Conservation (phyloP, 2,329 filamentous ascomycete species). For the Cladosporium halotolerans region DNA sequence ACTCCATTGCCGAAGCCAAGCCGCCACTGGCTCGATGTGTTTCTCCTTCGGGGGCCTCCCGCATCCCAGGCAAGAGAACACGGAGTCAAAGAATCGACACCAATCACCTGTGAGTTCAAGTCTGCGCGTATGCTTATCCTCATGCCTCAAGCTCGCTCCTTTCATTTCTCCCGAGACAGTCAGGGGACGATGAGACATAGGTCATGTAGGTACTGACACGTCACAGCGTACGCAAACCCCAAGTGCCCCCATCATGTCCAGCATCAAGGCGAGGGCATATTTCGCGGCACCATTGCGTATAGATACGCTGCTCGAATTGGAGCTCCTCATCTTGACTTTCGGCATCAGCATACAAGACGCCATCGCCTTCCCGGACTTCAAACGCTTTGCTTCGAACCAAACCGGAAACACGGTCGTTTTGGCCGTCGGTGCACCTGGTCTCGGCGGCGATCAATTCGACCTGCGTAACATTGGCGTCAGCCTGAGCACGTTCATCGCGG, state of each 20-base stretch:
- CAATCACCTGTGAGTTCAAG: neutral
- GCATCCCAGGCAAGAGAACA: neutral
- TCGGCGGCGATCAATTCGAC: conserved; percentile 46
- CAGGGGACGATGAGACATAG: neutral
- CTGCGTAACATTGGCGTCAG: conserved; percentile 50
- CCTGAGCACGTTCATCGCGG: conserved; percentile 51
- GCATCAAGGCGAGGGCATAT: neutral
- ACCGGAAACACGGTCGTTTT: conserved; percentile 61
- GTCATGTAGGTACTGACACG: neutral
- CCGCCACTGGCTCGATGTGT: neutral
- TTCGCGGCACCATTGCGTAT: neutral
- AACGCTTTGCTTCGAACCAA: conserved; percentile 59
- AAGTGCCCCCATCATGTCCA: neutral
- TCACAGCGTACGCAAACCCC: neutral
- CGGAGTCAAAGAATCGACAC: neutral
- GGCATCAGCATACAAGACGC: conserved; percentile 45
- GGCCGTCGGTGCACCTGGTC: conserved; percentile 45
- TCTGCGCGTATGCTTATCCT: neutral
- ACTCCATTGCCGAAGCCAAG: neutral
- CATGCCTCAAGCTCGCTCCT: neutral
- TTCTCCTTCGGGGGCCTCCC: neutral
- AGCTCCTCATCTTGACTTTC: conserved; percentile 36
- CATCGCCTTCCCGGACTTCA: conserved; percentile 55
- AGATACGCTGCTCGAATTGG: conserved; percentile 23
- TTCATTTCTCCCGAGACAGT: neutral